Evolutionary conservation across 163 green algal genomes (phyloP), one percentile per base, ranked within the genome.

Genomic region (Chlorella variabilis): DNA sequence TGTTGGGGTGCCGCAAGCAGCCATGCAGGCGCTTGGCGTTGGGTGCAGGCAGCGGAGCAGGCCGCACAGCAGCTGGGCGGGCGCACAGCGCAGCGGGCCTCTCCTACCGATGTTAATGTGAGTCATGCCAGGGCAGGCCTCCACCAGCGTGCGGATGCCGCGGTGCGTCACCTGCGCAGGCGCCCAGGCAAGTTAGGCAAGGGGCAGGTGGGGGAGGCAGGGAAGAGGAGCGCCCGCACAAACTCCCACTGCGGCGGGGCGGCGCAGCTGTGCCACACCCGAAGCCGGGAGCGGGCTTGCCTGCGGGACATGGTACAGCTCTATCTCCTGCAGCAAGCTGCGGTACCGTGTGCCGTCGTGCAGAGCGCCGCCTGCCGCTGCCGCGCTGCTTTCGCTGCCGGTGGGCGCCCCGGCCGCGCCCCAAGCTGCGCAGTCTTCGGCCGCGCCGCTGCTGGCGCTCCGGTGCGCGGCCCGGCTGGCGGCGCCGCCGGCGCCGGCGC

Each of bases 241-340:
- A n/a, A n/a, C n/a, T n/a, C n/a, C n/a, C n/a, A n/a, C n/a, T n/a
- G n/a, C n/a, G n/a, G 45, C 45, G 15, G 11, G 45, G 15, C 15
- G 45, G 15, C 4, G 38, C 39, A 76, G 38, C 23, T 41, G 20
- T 39, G 20, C 25, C 9, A 38, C 8, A 17, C 68, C 62, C 17
- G 3, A n/a, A 3, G 27, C 68, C 66, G 7, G 8, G 34, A 74
- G 66, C 4, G 38, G 6, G 4, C 13, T 29, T 51, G 39, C 38
- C 68, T 83, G 77, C 2, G 51, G 65, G 2, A 70, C 68, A 21
- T 83, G 77, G 65, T 83, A 83, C 38, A 83, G 49, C 66, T 83
- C 77, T 27, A 83, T 4, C 36, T 75, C 62, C 8, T 36, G 48
- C 29, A 83, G 66, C 49, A 49, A n/a, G 76, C 27, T 33, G 58